These are phyloP conservation scores for Hippophae gyantsensis DNA, from an alignment of 306 rosid genomes.

Conservation along the genomic window DNA sequence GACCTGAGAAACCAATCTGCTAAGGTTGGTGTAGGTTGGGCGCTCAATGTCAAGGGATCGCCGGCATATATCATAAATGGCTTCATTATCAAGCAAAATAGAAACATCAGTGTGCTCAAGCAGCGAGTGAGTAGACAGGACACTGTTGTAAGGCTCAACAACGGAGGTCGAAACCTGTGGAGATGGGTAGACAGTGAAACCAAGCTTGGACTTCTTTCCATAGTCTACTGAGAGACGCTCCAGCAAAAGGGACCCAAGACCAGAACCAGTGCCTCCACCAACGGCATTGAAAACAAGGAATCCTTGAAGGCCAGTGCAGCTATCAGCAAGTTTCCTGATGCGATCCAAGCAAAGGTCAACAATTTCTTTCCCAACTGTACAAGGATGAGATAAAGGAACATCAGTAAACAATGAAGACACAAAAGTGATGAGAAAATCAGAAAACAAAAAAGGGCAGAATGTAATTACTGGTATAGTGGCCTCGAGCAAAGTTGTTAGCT, in stretches of 20 bases:
- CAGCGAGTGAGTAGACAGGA: slow-evolving; percentile 74
- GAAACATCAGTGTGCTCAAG: slow-evolving; percentile 77
- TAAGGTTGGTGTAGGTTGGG: slow-evolving; percentile 78
- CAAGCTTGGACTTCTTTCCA: slow-evolving; percentile 77
- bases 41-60: slow-evolving; percentile 78
- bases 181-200: slow-evolving; percentile 73
- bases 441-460: neutral
- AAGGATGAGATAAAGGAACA: neutral
- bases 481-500: slow-evolving; percentile 81
- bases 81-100: slow-evolving; percentile 69
- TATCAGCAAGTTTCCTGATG: slow-evolving; percentile 69
- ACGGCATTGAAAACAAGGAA: slow-evolving; percentile 76
- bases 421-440: neutral
- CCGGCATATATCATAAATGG: slow-evolving; percentile 72
- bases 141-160: slow-evolving; percentile 85
- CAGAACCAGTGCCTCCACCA: slow-evolving; percentile 83
- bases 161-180: slow-evolving; percentile 79
- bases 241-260: slow-evolving; percentile 70
- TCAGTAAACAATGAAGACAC: neutral
- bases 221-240: slow-evolving; percentile 76
- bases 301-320: slow-evolving; percentile 84
- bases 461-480: slow-evolving; percentile 62
- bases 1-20: slow-evolving; percentile 71
- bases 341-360: slow-evolving; percentile 77
- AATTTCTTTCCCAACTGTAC: slow-evolving; percentile 76